Evolutionary conservation across 306 rosid genomes (phyloP).

Genomic region (Carpinus fangiana): DNA sequence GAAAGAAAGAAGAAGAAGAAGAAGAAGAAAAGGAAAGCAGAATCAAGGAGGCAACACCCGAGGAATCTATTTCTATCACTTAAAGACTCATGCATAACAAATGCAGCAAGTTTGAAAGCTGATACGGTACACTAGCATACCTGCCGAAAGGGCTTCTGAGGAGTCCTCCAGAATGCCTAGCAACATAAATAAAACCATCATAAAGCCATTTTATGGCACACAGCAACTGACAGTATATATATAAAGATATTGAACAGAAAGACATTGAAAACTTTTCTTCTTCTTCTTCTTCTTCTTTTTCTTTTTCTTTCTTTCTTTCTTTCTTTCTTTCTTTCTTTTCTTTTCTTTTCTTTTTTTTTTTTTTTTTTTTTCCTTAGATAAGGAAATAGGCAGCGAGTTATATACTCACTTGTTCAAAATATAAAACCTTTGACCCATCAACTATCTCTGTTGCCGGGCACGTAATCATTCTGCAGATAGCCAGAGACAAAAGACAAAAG

Average conservation of each 20-base stretch:
- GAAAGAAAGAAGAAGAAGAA: not conserved
- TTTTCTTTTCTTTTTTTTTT: no score
- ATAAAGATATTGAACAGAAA: not conserved
- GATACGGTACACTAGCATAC: conserved; percentile 34
- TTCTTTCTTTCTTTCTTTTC: no score
- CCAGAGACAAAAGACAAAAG: not conserved
- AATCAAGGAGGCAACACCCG: not conserved
- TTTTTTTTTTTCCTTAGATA: no score
- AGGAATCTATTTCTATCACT: not conserved
- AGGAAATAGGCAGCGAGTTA: conserved; percentile 1
- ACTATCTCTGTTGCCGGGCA: conserved; percentile 98
- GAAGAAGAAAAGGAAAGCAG: not conserved
- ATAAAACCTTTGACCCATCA: conserved; percentile 85
- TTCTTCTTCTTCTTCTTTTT: no score
- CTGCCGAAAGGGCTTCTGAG: conserved; percentile 97
- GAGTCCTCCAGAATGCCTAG: conserved; percentile 98
- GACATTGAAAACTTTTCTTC: not conserved
- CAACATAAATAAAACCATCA: conserved; percentile 31
- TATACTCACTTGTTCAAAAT: conserved; percentile 77
- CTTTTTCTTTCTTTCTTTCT: no score
- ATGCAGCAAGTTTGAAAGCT: not conserved
- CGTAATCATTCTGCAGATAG: conserved; percentile 42
- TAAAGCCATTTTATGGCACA: conserved; percentile 8
- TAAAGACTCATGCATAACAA: conserved; percentile 1
- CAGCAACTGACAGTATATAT: not conserved